phyloP scores from a whole-genome alignment of 1,139 yeast genomes.

The Pichia kudriavzevii region DNA sequence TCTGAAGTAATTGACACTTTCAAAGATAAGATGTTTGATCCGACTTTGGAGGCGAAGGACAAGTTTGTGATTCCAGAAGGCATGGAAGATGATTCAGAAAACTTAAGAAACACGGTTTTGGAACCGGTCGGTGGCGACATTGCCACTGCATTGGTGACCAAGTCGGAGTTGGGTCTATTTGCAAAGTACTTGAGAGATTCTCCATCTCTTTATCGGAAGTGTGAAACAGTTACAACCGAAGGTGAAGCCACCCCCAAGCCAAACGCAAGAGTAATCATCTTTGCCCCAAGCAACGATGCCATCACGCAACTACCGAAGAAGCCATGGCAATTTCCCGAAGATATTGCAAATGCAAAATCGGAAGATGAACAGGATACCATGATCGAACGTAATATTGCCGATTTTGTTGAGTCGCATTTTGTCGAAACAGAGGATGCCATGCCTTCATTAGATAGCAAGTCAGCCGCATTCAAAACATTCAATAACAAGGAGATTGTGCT shows the following conservation, averaged over 20 bases:
- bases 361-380: constrained; percentile 32
- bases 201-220: constrained; percentile 35
- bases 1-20: constrained; percentile 9
- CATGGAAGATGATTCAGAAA: constrained; percentile 4
- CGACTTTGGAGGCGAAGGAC: constrained; percentile 12
- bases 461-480: constrained; percentile 31
- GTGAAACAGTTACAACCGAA: constrained; percentile 29
- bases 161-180: constrained; percentile 40
- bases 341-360: constrained; percentile 24
- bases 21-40: constrained; percentile 13
- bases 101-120: constrained; percentile 15
- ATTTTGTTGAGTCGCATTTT: constrained; percentile 50
- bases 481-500: constrained; percentile 40
- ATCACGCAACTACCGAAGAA: constrained; percentile 34
- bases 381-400: constrained; percentile 39
- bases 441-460: constrained; percentile 17
- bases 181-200: constrained; percentile 51
- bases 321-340: constrained; percentile 65
- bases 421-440: constrained; percentile 28
- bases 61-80: constrained; percentile 15
- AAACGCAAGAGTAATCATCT: constrained; percentile 34
- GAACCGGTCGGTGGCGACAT: constrained; percentile 27
- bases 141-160: constrained; percentile 35
- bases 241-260: constrained; percentile 15
- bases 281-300: constrained; percentile 58